A percentile compares a stretch with the other conserved stretches of the same genome.
phyloP scores from a whole-genome alignment of 331 rosid species.

The Acacia pycnantha region DNA sequence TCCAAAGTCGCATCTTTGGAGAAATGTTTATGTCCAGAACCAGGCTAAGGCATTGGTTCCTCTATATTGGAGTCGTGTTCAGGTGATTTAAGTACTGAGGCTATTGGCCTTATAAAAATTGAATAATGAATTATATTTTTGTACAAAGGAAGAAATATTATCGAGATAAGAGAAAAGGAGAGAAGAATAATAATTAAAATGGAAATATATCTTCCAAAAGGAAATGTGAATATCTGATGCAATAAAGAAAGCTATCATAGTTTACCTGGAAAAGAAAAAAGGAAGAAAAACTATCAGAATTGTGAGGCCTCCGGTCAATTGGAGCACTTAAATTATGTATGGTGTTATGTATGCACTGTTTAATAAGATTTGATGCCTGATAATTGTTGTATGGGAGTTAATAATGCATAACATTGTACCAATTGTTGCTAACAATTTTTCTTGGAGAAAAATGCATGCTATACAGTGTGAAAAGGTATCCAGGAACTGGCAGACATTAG shows the following conservation, averaged over 20 bases:
- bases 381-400: neutral
- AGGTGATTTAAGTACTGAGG: conserved; percentile 58
- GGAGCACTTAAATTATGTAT: neutral
- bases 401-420: neutral
- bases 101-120: neutral
- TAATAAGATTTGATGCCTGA: neutral
- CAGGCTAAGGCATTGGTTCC: conserved; percentile 96
- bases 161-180: neutral
- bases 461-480: neutral
- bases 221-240: neutral
- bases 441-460: neutral
- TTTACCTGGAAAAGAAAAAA: neutral
- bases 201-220: neutral
- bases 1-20: conserved; percentile 90
- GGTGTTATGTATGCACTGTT: neutral
- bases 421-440: neutral
- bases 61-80: conserved; percentile 98
- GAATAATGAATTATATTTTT: neutral
- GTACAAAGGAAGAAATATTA: neutral
- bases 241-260: neutral
- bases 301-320: neutral
- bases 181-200: neutral
- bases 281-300: neutral
- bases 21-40: conserved; percentile 85
- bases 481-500: neutral